Conservation (phyloP, 1,139 yeast genomes). For the Eremothecium cymbalariae region DNA sequence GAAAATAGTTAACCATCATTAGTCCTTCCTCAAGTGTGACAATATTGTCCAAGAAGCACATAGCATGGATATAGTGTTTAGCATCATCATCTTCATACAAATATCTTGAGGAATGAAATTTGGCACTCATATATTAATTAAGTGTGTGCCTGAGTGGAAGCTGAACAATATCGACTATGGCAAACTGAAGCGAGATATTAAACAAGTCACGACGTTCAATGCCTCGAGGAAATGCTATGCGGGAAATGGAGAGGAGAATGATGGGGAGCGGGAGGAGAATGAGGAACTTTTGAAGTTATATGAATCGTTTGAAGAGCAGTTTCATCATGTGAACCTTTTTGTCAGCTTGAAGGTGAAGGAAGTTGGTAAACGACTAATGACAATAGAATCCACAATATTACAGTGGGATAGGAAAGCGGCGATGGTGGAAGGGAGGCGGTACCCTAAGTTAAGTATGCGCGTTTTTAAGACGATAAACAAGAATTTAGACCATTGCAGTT, state of each 20-base stretch:
- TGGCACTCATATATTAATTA: conserved; percentile 63
- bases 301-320: conserved; percentile 33
- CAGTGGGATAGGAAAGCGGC: conserved; percentile 10
- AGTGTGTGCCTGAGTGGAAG: conserved; percentile 82
- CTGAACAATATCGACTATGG: conserved; percentile 77
- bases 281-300: conserved; percentile 7
- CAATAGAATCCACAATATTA: conserved; percentile 22
- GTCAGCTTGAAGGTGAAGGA: conserved; percentile 28
- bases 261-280: conserved; percentile 5
- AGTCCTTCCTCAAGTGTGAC: no score
- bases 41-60: no score
- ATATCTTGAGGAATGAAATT: conserved; percentile 56
- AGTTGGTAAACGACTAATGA: conserved; percentile 23
- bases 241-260: not conserved
- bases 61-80: no score
- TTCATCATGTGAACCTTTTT: conserved; percentile 25
- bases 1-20: no score
- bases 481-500: conserved; percentile 23
- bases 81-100: no score
- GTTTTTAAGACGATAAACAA: conserved; percentile 13
- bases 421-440: conserved; percentile 1
- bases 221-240: conserved; percentile 10
- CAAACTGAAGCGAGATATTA: conserved; percentile 56
- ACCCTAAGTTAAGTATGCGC: conserved; percentile 11
- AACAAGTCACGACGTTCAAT: conserved; percentile 43